These are phyloP conservation scores for Typha latifolia DNA, from an alignment of 176 grass and related monocot genomes.

Conservation along the genomic window DNA sequence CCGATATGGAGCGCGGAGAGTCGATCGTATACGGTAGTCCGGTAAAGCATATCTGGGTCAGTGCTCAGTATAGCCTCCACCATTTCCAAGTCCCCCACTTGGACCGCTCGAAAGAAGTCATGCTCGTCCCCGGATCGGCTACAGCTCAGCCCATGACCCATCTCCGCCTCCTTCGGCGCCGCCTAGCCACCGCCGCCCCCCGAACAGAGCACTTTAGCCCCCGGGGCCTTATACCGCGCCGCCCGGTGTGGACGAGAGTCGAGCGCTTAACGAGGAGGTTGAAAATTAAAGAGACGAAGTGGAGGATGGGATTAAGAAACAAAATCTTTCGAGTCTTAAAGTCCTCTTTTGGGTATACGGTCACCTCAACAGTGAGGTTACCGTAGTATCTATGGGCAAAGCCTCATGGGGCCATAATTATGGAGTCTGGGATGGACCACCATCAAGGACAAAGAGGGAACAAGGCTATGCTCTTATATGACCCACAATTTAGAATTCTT, in stretches of 20 bases:
- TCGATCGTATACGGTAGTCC: constrained; percentile 61
- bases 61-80: constrained; percentile 35
- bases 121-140: constrained; percentile 49
- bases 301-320: no score
- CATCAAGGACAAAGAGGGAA: no score
- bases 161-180: constrained; percentile 14
- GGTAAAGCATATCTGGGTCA: constrained; percentile 33
- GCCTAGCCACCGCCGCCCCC: background rate
- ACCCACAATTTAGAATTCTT: no score
- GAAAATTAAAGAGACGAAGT: no score
- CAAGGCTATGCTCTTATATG: no score
- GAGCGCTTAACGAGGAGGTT: no score
- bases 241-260: no score
- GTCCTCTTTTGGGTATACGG: constrained; percentile 21
- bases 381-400: background rate
- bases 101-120: constrained; percentile 68
- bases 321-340: no score
- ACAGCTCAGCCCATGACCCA: constrained; percentile 76
- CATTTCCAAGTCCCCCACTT: constrained; percentile 54
- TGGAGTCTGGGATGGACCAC: no score
- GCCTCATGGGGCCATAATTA: background rate
- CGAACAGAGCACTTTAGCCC: background rate
- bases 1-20: constrained; percentile 75
- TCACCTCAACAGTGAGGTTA: background rate
- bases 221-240: no score